Base-by-base conservation (phyloP, 2,329 filamentous ascomycete genomes). In the Davidsoniella virescens region DNA sequence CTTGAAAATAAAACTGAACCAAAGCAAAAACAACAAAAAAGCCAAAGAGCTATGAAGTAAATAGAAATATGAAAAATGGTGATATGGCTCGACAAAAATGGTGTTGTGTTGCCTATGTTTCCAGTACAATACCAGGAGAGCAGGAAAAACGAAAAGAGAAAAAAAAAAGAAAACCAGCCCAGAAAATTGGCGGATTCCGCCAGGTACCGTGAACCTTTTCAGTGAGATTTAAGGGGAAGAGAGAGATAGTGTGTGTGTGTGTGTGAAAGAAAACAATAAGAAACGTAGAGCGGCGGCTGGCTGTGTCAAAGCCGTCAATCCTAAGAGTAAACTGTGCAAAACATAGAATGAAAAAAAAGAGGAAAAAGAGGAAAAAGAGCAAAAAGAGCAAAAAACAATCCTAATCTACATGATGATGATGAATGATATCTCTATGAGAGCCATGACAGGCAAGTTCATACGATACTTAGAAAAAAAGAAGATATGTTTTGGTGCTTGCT, bases 171-270 rank as follows among this genome's bases (percentile, higher is more conserved):
- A 49, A 45, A 37, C 51, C 46, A 49, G 42, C 16, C 46, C 45
- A 44, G 39, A 48, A 17, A 26, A 41, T 48, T 25, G 23, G 29
- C 26, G 33, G 48, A 44, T 36, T 52, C 50, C 40, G 50, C 43
- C 50, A 41, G 45, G 50, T 52, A 36, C 50, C 47, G 50, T 52
- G 50, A 48, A 52, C 50, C 44, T 43, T 18, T 43, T 20, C 25
- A 25, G 17, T 38, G 25, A 26, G 16, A 50, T 20, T 29, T 44
- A 17, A 12, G 29, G 29, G 33, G 8, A 20, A 44, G 16, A 41
- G 44, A 40, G 41, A 40, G n/a, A 43, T 18, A 48, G 29, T n/a
- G n/a, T n/a, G n/a, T n/a, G n/a, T n/a, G n/a, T n/a, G n/a, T n/a
- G n/a, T n/a, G n/a, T n/a, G n/a, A n/a, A n/a, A n/a, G 14, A 25